Percentiles rank a stretch among this genome's conserved stretches.
Evolutionary conservation across 2,329 filamentous ascomycete species (phyloP).

Genomic region (Penicillium sp.): DNA sequence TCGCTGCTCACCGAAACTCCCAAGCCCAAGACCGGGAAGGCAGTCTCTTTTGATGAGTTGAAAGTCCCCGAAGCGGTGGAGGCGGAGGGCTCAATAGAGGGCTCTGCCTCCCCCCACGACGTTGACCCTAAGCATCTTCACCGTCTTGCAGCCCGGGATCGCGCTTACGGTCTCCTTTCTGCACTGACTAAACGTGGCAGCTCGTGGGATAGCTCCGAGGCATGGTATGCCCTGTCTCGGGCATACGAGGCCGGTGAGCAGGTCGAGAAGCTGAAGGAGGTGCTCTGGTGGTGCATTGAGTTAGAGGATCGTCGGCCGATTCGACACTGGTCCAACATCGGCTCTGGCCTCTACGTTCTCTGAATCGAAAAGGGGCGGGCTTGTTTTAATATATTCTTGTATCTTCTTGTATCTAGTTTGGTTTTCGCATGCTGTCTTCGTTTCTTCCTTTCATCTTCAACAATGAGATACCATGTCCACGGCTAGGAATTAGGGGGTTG

Average conservation of each 20-base stretch:
- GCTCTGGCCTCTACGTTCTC: constrained; percentile 62
- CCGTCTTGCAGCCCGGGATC: constrained; percentile 81
- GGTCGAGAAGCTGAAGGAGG: constrained; percentile 80
- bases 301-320: constrained; percentile 80
- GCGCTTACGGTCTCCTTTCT: constrained; percentile 78
- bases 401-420: constrained; percentile 25
- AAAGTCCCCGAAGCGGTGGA: constrained; percentile 9
- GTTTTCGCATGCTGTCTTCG: constrained; percentile 5
- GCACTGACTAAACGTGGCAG: constrained; percentile 77
- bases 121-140: constrained; percentile 66
- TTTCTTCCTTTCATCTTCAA: constrained; percentile 11
- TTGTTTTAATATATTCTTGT: constrained; percentile 20
- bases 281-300: constrained; percentile 96
- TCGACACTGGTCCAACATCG: constrained; percentile 70
- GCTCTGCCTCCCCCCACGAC: constrained; percentile 28
- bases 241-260: constrained; percentile 86
- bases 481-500: constrained; percentile 5
- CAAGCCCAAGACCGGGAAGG: constrained; percentile 20
- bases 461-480: constrained; percentile 29
- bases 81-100: constrained; percentile 3
- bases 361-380: constrained; percentile 23
- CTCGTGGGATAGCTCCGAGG: constrained; percentile 88
- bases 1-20: constrained; percentile 22
- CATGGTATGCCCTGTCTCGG: constrained; percentile 83
- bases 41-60: constrained; percentile 22